Conservation (phyloP, 108 stramenopile species). For the Skeletonema marinoi region DNA sequence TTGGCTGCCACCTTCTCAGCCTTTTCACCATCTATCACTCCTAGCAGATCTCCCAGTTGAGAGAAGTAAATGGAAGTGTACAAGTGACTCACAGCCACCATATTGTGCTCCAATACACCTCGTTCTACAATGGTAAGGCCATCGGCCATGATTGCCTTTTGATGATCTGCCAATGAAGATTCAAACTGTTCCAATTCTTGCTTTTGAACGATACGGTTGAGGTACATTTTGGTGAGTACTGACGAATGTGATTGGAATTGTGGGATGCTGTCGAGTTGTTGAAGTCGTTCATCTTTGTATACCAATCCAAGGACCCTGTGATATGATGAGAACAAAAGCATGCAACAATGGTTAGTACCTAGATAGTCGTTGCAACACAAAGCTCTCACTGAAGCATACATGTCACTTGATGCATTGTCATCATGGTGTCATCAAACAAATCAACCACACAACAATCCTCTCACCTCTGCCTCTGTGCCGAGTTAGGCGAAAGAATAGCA, state of each 20-base stretch:
- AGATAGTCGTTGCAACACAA: neutral
- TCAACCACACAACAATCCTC: constrained; percentile 14
- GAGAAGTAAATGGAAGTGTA: constrained; percentile 87
- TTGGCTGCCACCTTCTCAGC: constrained; percentile 91
- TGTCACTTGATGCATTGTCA: neutral
- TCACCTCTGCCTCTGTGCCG: constrained; percentile 78
- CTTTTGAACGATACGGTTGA: constrained; percentile 83
- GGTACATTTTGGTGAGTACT: constrained; percentile 88
- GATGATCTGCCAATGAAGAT: constrained; percentile 80
- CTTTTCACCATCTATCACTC: constrained; percentile 59
- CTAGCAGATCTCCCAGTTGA: constrained; percentile 80
- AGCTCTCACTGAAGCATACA: too few relatives aligned
- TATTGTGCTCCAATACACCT: constrained; percentile 96
- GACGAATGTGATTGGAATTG: constrained; percentile 72
- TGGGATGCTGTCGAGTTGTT: constrained; percentile 68
- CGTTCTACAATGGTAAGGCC: constrained; percentile 95
- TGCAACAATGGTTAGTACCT: constrained; percentile 3
- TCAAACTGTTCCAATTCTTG: constrained; percentile 86
- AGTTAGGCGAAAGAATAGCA: constrained; percentile 84
- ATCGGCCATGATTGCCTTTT: constrained; percentile 92
- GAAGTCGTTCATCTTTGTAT: constrained; percentile 77
- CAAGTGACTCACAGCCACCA: constrained; percentile 86
- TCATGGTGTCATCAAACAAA: neutral
- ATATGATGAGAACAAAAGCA: neutral
- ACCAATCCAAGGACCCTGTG: constrained; percentile 32